Conservation (phyloP, 1,284 basidiomycete species). For the Cryptococcus neoformans region DNA sequence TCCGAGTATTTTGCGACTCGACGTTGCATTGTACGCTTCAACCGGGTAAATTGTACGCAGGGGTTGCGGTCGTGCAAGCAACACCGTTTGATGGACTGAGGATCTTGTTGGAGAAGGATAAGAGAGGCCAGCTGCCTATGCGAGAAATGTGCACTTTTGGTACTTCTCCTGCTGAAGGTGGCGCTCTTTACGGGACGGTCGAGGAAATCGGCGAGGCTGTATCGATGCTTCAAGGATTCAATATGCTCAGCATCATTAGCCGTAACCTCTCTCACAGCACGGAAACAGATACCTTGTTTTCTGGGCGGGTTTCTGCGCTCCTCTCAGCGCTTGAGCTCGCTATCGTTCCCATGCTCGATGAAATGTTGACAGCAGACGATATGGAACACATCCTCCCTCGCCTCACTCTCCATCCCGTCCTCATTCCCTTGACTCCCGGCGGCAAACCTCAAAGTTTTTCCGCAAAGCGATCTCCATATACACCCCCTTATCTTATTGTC, state of each 20-base stretch:
- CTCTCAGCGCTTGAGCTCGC: slow-evolving; percentile 38
- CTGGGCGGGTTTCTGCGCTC: slow-evolving; percentile 29
- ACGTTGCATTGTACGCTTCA: slow-evolving; percentile 38
- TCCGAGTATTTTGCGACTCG: slow-evolving; percentile 43
- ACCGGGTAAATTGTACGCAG: slow-evolving; percentile 48
- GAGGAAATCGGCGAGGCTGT: slow-evolving; percentile 49
- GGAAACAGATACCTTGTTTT: slow-evolving; percentile 15
- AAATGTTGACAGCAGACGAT: slow-evolving; percentile 39
- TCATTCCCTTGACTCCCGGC: slow-evolving; percentile 41
- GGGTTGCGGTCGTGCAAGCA: slow-evolving; percentile 50
- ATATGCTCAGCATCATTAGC: slow-evolving; percentile 42
- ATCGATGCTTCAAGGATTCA: slow-evolving; percentile 44
- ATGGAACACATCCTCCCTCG: slow-evolving; percentile 44
- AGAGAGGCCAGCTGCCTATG: slow-evolving; percentile 50
- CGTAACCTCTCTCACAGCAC: slow-evolving; percentile 31
- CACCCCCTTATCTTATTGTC: slow-evolving; percentile 48
- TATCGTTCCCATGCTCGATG: slow-evolving; percentile 47
- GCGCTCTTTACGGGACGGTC: slow-evolving; percentile 33
- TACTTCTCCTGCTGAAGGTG: slow-evolving; percentile 13
- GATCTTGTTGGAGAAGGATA: slow-evolving; percentile 42
- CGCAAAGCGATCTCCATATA: slow-evolving; percentile 16
- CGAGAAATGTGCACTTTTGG: slow-evolving; percentile 41
- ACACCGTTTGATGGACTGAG: slow-evolving; percentile 51
- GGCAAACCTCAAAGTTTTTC: neutral
- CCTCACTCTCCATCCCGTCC: slow-evolving; percentile 39